Evolutionary conservation across 768 basidiomycete genomes (phyloP).

Genomic region (Artomyces pyxidatus): DNA sequence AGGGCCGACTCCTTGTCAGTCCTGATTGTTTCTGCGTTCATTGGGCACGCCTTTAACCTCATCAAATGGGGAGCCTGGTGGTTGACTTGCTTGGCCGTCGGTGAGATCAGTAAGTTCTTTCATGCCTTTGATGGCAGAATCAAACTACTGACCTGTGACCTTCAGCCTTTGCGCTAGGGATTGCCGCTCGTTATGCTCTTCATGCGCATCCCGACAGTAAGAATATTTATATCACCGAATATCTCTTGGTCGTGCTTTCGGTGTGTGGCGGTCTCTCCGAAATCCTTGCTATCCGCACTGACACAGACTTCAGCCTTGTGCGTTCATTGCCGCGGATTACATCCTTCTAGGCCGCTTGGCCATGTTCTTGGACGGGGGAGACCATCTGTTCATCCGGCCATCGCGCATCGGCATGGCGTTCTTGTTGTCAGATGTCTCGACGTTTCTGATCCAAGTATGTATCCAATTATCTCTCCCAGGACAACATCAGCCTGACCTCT

Average conservation of each 20-base stretch:
- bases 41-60: neutral
- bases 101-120: slow-evolving; percentile 36
- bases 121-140: neutral
- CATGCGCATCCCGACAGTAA: slow-evolving; percentile 45
- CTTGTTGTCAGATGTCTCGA: slow-evolving; percentile 53
- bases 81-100: slow-evolving; percentile 41
- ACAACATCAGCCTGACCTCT: neutral
- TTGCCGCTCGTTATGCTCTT: slow-evolving; percentile 48
- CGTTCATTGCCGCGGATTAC: slow-evolving; percentile 65
- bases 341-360: slow-evolving; percentile 57
- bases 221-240: slow-evolving; percentile 45
- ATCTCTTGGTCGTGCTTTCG: slow-evolving; percentile 53
- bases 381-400: slow-evolving; percentile 42
- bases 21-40: neutral
- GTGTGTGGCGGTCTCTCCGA: too few species aligned
- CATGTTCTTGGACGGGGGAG: slow-evolving; percentile 35
- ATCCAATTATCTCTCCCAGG: neutral
- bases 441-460: slow-evolving; percentile 56
- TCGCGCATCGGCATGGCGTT: slow-evolving; percentile 49
- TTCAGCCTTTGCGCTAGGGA: slow-evolving; percentile 47
- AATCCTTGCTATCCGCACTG: neutral
- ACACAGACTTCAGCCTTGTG: slow-evolving; percentile 46
- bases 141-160: neutral
- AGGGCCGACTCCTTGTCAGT: neutral
- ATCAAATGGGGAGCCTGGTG: slow-evolving; percentile 17